Percentiles rank a stretch among this genome's conserved stretches.
phyloP scores from a whole-genome alignment of 2,329 filamentous ascomycete species.

The Penicillium sp. region DNA sequence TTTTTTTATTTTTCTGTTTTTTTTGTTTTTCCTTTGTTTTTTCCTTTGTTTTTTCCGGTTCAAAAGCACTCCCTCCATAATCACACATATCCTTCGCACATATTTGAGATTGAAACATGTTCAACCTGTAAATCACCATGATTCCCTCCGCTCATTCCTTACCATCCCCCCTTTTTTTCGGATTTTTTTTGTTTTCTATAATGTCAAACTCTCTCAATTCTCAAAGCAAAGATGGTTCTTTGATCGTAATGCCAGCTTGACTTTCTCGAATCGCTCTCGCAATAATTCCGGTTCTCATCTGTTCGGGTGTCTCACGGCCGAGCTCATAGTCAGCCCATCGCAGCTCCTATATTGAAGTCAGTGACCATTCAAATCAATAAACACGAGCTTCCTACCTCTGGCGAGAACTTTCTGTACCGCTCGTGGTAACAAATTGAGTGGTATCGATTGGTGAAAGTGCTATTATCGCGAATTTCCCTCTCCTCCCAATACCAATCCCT shows the following conservation, averaged over 20 bases:
- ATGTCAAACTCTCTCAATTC: neutral
- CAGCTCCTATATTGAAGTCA: too few relatives aligned
- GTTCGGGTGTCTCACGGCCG: neutral
- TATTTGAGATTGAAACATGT: too few relatives aligned
- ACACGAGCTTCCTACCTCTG: too few relatives aligned
- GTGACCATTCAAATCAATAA: too few relatives aligned
- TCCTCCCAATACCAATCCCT: too few relatives aligned
- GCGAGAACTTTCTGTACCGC: too few relatives aligned
- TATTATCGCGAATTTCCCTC: too few relatives aligned
- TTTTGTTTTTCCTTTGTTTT: neutral
- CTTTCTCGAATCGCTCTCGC: neutral
- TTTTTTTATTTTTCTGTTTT: neutral
- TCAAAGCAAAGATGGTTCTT: neutral
- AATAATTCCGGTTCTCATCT: neutral
- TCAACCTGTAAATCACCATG: neutral
- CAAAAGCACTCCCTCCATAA: neutral
- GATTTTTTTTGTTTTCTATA: neutral
- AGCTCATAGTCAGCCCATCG: neutral
- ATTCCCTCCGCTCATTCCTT: neutral
- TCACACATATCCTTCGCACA: neutral
- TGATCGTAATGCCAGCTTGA: neutral
- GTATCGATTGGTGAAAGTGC: too few relatives aligned
- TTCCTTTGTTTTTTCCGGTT: neutral
- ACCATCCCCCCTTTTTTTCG: too few relatives aligned
- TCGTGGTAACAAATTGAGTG: too few relatives aligned